Evolutionary conservation across 306 rosid genomes (phyloP), one percentile per base, ranked within the genome.

Genomic region (Cicer pinnatifidum): DNA sequence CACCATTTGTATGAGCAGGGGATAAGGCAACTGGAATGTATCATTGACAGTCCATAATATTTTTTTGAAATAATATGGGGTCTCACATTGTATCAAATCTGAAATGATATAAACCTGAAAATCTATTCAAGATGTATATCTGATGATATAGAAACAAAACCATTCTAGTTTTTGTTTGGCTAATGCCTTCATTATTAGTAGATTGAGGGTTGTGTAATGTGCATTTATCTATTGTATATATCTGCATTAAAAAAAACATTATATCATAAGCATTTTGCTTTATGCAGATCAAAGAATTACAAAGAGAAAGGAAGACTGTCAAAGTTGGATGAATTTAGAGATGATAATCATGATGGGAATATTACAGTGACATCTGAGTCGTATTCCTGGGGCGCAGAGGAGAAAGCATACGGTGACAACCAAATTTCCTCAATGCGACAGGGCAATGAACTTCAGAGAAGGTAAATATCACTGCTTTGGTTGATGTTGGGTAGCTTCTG

Each of bases 341-440:
- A 75, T 68, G 53, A 62, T 75, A 86, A 81, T 75, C 79, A 37
- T 15, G 88, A 81, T 75, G 92, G 74, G 70, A 78, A 86, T 84
- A 76, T 79, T 52, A 83, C 84, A 33, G 84, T 80, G 66, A 78
- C 96, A 53, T 88, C 98, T 52, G 96, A 87, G 73, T 90, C 97
- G 67, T 72, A 80, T 77, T 92, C 97, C 8, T 85, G 86, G 89
- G 89, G 75, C 51, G 90, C 89, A 45, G 96, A 86, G 67, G 97
- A 92, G 79, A 92, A 81, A 78, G 86, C 86, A 82, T 88, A 86
- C 33, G 63, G 91, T 71, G 96, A 88, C 79, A 87, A 88, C 79
- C 92, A 88, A 85, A 83, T 79, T 83, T 84, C 89, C 51, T 87
- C 92, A 51, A 10, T 80, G 75, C 51, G 76, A 76, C 85, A 85